Evolutionary conservation across 768 basidiomycete genomes (phyloP).

Genomic region (Neoboletus brunneissimus): DNA sequence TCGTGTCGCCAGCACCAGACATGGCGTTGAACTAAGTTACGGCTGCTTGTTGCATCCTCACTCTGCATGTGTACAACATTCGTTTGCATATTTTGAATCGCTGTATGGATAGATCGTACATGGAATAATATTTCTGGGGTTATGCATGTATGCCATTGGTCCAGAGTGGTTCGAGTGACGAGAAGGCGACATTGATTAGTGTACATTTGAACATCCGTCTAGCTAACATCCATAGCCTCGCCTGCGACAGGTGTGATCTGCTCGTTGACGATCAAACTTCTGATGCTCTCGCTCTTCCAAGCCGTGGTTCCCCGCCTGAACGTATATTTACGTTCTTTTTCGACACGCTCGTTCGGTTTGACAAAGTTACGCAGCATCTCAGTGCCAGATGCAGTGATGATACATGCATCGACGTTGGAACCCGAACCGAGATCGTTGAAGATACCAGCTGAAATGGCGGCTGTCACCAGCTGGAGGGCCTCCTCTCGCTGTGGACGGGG

Average conservation of each 20-base stretch:
- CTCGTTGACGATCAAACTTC: constrained; percentile 70
- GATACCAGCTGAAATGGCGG: constrained; percentile 92
- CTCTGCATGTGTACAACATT: constrained; percentile 25
- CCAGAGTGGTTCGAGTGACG: background rate
- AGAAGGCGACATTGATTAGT: background rate
- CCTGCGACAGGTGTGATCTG: constrained; percentile 52
- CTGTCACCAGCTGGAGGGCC: constrained; percentile 78
- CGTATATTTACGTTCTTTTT: constrained; percentile 65
- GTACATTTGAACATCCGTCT: constrained; percentile 19
- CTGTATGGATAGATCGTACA: constrained; percentile 29
- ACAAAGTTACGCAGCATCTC: constrained; percentile 94
- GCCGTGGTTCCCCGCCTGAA: constrained; percentile 89
- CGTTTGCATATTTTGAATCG: constrained; percentile 18
- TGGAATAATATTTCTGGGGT: constrained; percentile 10
- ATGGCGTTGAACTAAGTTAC: constrained; percentile 13
- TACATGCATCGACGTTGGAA: constrained; percentile 96
- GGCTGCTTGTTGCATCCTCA: constrained; percentile 12
- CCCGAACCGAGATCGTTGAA: constrained; percentile 99
- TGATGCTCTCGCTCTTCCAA: constrained; percentile 78
- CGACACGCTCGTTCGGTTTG: constrained; percentile 82
- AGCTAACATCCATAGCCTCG: constrained; percentile 84
- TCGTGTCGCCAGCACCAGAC: constrained; percentile 49
- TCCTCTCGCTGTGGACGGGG: constrained; percentile 57
- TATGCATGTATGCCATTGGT: constrained; percentile 9
- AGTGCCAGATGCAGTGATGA: constrained; percentile 82